Percentiles rank a stretch among this genome's conserved stretches.
Evolutionary conservation across 352 stramenopile species (phyloP).

Genomic region (Pythium coloratum): DNA sequence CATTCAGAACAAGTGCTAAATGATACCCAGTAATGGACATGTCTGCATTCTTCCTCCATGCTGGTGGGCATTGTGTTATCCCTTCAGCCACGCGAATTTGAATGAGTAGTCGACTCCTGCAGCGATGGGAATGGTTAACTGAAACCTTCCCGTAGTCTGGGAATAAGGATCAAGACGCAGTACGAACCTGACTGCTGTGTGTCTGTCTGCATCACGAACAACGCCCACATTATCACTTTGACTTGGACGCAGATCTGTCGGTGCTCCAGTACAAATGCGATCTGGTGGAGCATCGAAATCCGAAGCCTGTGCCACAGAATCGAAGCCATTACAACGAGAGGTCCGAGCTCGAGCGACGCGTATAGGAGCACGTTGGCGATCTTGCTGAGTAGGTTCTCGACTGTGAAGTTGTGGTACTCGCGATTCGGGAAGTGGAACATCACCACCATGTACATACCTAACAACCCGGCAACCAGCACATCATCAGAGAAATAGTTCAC

Average conservation of each 20-base stretch:
- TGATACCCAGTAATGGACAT: no score
- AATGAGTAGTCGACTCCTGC: slow-evolving; percentile 23
- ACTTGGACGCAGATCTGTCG: slow-evolving; percentile 14
- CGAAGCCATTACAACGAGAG: slow-evolving; percentile 2
- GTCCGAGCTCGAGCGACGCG: slow-evolving; percentile 16
- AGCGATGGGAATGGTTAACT: no score
- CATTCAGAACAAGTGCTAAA: background rate
- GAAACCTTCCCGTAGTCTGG: no score
- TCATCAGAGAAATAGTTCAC: no score
- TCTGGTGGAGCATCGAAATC: slow-evolving; percentile 20
- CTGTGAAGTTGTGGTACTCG: slow-evolving; percentile 29
- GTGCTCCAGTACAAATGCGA: slow-evolving; percentile 19
- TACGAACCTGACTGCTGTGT: slow-evolving; percentile 12
- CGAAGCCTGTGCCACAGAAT: slow-evolving; percentile 22
- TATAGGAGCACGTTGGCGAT: slow-evolving; percentile 20
- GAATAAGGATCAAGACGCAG: no score
- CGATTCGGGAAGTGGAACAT: slow-evolving; percentile 30
- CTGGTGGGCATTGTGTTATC: no score
- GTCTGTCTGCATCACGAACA: slow-evolving; percentile 19
- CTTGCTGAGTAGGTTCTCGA: background rate
- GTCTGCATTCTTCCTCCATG: no score
- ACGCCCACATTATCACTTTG: slow-evolving; percentile 24
- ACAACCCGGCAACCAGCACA: background rate
- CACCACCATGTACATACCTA: slow-evolving; percentile 5
- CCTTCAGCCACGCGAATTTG: slow-evolving; percentile 21